Evolutionary conservation across 345 rosid genomes (phyloP), one percentile per base, ranked within the genome.

Genomic region (Eucalyptus pumila): DNA sequence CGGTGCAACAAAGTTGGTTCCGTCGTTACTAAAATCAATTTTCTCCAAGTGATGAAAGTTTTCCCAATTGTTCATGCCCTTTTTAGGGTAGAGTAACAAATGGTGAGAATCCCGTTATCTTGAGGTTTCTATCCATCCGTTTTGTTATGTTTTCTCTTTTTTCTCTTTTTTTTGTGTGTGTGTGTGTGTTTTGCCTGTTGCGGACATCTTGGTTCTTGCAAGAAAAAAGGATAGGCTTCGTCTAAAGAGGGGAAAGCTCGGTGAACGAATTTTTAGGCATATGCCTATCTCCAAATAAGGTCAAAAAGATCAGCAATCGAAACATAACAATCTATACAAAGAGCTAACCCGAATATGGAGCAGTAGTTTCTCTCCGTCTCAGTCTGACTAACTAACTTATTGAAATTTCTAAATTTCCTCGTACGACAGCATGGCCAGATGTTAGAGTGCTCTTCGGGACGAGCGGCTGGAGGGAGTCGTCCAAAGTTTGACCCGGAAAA

Each of bases 131-230:
- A 62, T 62, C 34, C 5, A 6, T 14, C 19, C 17, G 72, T 58
- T 5, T 26, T 58, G 30, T 26, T 5, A 2, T 50, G 52, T 52
- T 58, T 58, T 58, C 3, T 58, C 3, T 30, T 58, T 0, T 11
- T 5, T n/a, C n/a, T n/a, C n/a, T 58, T 58, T 9, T 24, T 14
- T 27, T 4, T 12, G 2, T 49, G 51, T 52, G 0, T 2, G 3
- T 49, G 50, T 48, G 51, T 50, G 16, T 60, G 4, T 62, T 62
- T 62, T 7, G 16, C 72, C 9, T 7, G 19, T 62, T 30, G 5
- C 5, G 5, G 17, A n/a, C 6, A 67, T 67, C 11, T 67, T 3
- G 76, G 34, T 15, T 67, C 40, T 8, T 7, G 76, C 21, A 67
- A 67, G 40, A 67, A n/a, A n/a, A 67, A 67, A n/a, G 17, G 76